Evolutionary conservation across 371 early-diverging fungal genomes (phyloP), one percentile per base, ranked within the genome.

Genomic region (Syncephalis fuscata): DNA sequence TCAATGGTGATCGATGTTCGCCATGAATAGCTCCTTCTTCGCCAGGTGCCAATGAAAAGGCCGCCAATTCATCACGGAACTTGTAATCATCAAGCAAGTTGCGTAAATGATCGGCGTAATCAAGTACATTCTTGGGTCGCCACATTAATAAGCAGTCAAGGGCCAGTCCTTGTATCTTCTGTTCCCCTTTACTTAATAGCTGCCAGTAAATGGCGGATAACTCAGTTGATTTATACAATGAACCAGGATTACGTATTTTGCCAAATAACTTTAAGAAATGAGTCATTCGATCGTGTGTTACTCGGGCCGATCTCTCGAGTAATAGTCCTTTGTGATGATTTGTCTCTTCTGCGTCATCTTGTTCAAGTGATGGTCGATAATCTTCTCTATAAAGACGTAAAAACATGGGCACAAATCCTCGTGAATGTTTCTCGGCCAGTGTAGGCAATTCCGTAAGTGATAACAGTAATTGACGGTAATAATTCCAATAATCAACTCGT

Each of bases 41-140:
- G 21, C 70, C 55, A 4, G 68, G 69, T 0, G 70, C 67, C 24
- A 88, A 60, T 41, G 80, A 67, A 26, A 91, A 74, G 1, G 77
- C 76, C 15, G 84, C 61, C 20, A 97, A 65, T 50, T 79, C 78
- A 51, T 94, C 93, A 21, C 94, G 80, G 75, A 92, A 91, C 51
- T 76, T 80, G 44, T 68, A 62, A n/a, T 92, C 93, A 38, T 88
- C 81, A 11, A 84, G 55, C 44, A 94, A 55, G 21, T 73, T 75
- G 45, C 73, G 67, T 46, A 94, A 63, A 32, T 80, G 71, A 26
- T 86, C 89, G 10, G 69, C 70, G 52, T 88, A 87, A 11, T 75
- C 78, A 7, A 57, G 55, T 23, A 92, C 51, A 15, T 76, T 68
- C 0, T 71, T 67, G 26, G 72, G 63, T 50, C 77, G 79, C 85